These are phyloP conservation scores for Leccinum arenicola DNA, from an alignment of 768 basidiomycete genomes.

Conservation along the genomic window DNA sequence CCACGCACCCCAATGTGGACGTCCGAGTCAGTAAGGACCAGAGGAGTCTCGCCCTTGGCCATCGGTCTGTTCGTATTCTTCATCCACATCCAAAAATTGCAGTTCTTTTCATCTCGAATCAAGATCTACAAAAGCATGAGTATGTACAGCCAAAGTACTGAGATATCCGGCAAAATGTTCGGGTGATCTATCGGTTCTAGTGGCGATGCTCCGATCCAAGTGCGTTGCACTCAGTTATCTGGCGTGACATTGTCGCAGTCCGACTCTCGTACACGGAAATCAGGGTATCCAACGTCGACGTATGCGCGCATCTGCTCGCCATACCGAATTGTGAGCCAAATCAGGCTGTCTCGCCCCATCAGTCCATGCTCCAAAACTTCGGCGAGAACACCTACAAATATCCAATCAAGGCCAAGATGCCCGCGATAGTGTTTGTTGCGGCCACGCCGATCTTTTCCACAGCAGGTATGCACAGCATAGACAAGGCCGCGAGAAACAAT, in stretches of 20 bases:
- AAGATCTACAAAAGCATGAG: no score
- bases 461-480: conserved; percentile 33
- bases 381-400: conserved; percentile 43
- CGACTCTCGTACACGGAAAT: conserved; percentile 7
- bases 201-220: background rate
- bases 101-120: no score
- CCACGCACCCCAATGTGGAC: no score
- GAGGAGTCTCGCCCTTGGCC: no score
- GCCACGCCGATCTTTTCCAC: conserved; percentile 53
- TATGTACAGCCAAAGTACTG: no score
- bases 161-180: background rate
- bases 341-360: conserved; percentile 35
- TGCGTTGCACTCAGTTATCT: background rate
- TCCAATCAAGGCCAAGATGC: conserved; percentile 47
- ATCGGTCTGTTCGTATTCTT: no score
- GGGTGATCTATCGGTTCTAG: background rate
- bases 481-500: conserved; percentile 13
- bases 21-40: no score
- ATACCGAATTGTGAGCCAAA: conserved; percentile 53
- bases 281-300: conserved; percentile 54
- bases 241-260: background rate
- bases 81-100: no score
- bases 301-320: conserved; percentile 56
- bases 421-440: conserved; percentile 45
- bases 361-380: background rate